Percentiles rank a stretch among this genome's conserved stretches.
Conservation (phyloP, 2,329 filamentous ascomycete species). For the Hirsutella minnesotensis region DNA sequence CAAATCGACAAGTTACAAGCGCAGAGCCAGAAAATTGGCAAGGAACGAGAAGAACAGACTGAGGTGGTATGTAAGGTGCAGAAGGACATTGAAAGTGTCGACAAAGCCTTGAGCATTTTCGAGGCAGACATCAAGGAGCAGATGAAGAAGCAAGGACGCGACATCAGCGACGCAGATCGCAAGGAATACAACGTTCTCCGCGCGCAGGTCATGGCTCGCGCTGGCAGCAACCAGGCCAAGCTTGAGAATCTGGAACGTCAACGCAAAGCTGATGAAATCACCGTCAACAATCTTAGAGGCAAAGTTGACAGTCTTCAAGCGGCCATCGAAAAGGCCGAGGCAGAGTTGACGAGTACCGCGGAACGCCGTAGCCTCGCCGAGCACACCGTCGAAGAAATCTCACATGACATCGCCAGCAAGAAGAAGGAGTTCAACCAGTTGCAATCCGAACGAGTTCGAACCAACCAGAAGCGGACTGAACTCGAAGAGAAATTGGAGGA, state of each 20-base stretch:
- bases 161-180: conserved; percentile 74
- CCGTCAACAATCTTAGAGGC: conserved; percentile 76
- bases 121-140: conserved; percentile 78
- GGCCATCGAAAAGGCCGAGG: conserved; percentile 60
- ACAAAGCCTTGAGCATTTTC: conserved; percentile 81
- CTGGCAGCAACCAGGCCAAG: conserved; percentile 69
- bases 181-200: conserved; percentile 81
- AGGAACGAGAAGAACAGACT: conserved; percentile 64
- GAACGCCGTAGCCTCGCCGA: conserved; percentile 56
- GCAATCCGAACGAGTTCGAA: conserved; percentile 70
- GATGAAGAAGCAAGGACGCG: conserved; percentile 75
- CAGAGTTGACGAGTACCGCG: conserved; percentile 56
- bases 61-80: conserved; percentile 60
- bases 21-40: conserved; percentile 58
- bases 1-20: conserved; percentile 58
- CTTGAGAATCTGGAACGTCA: conserved; percentile 81
- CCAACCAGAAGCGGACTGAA: conserved; percentile 73
- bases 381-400: conserved; percentile 52
- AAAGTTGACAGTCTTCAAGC: conserved; percentile 73
- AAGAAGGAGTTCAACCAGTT: conserved; percentile 84
- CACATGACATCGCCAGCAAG: conserved; percentile 69
- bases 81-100: conserved; percentile 71
- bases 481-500: conserved; percentile 85
- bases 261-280: conserved; percentile 82
- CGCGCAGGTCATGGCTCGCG: conserved; percentile 72